phyloP scores from a whole-genome alignment of 140 eudicot genomes.

The Flaveria floridana region DNA sequence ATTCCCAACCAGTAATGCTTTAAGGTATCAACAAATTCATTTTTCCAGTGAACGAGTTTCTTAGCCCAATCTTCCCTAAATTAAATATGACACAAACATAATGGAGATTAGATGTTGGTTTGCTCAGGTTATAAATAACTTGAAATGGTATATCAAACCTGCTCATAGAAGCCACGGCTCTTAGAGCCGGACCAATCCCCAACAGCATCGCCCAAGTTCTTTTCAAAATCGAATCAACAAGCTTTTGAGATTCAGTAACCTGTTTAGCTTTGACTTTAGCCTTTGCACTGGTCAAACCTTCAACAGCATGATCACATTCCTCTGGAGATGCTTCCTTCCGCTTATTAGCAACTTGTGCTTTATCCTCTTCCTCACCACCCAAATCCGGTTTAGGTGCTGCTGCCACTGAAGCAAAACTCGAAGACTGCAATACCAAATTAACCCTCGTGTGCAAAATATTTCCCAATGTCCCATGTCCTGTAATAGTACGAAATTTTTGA shows the following conservation, averaged over 20 bases:
- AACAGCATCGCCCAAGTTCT: slow-evolving; percentile 55
- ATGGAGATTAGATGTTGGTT: not conserved
- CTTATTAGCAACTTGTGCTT: slow-evolving; percentile 63
- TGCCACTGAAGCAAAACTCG: slow-evolving; percentile 59
- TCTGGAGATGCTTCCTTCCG: slow-evolving; percentile 79
- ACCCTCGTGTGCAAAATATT: slow-evolving; percentile 33
- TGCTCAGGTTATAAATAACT: not conserved
- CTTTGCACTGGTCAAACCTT: slow-evolving; percentile 68
- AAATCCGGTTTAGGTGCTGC: slow-evolving; percentile 64
- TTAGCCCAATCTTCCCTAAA: slow-evolving; percentile 82
- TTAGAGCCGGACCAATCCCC: slow-evolving; percentile 83
- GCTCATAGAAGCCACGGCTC: slow-evolving; percentile 77
- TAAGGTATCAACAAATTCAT: slow-evolving; percentile 64
- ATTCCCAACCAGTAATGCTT: slow-evolving; percentile 86
- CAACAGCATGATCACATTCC: slow-evolving; percentile 89
- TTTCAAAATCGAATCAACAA: slow-evolving; percentile 48
- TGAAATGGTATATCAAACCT: slow-evolving; percentile 41
- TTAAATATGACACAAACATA: not conserved
- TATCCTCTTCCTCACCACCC: slow-evolving; percentile 60
- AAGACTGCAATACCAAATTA: slow-evolving; percentile 37
- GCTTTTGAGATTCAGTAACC: slow-evolving; percentile 48
- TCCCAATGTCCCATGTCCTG: slow-evolving; percentile 35
- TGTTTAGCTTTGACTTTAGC: slow-evolving; percentile 75
- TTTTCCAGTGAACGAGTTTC: slow-evolving; percentile 72
- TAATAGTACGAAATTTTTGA: slow-evolving; percentile 28